Percentiles rank a stretch among this genome's conserved stretches.
These are phyloP conservation scores for Alternaria viburni DNA, from an alignment of 2,329 filamentous ascomycete species.

Conservation along the genomic window DNA sequence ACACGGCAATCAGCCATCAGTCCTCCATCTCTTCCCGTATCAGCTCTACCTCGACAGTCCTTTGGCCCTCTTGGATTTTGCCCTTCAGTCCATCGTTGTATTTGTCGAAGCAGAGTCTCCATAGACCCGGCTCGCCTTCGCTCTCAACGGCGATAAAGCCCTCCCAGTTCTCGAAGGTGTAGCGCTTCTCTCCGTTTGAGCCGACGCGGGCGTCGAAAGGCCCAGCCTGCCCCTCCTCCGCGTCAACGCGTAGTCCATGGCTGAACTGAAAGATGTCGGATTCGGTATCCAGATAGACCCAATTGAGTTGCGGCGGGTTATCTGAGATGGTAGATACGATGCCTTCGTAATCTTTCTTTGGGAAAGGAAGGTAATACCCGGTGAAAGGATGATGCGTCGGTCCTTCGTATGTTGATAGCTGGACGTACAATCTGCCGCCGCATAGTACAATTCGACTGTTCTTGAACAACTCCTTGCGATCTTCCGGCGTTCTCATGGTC, in stretches of 20 bases:
- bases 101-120: slow-evolving; percentile 59
- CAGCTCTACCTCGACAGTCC: slow-evolving; percentile 25
- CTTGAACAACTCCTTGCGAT: slow-evolving; percentile 25
- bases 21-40: slow-evolving; percentile 18
- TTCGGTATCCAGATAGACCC: slow-evolving; percentile 68
- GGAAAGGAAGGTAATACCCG: slow-evolving; percentile 57
- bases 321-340: slow-evolving; percentile 56
- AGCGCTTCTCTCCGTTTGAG: slow-evolving; percentile 64
- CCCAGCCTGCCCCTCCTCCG: slow-evolving; percentile 59
- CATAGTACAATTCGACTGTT: slow-evolving; percentile 22
- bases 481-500: slow-evolving; percentile 20
- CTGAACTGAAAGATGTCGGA: slow-evolving; percentile 50
- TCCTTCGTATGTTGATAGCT: slow-evolving; percentile 26
- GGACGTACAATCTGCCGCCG: slow-evolving; percentile 24
- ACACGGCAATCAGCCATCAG: not conserved
- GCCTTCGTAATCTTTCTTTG: slow-evolving; percentile 52
- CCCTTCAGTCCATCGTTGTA: slow-evolving; percentile 52
- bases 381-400: slow-evolving; percentile 51
- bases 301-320: slow-evolving; percentile 68
- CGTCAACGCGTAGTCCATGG: slow-evolving; percentile 65
- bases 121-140: slow-evolving; percentile 54
- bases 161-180: slow-evolving; percentile 62
- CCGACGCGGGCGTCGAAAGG: slow-evolving; percentile 69
- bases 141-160: slow-evolving; percentile 62
- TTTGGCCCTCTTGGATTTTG: slow-evolving; percentile 34